Base-by-base conservation (phyloP, 306 rosid species). In the Ziziphus jujuba region DNA sequence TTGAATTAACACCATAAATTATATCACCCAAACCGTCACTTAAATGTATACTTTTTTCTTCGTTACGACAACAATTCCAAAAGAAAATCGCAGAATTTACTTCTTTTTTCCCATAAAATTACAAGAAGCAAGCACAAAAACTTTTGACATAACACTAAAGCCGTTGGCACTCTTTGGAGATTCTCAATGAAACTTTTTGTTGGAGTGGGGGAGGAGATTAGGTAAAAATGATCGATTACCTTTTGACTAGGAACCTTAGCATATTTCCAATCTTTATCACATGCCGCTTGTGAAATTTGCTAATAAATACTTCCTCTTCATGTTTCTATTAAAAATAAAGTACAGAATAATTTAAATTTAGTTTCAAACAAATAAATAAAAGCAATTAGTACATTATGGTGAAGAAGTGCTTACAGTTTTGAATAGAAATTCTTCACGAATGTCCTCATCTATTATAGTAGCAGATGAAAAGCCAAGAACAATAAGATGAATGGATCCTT, bases 391-490 rank as follows among this genome's bases (percentile, higher is more conserved):
- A 56, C 25, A 43, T 13, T n/a, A 74, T 44, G 64, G 43, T 25
- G 35, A 61, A 45, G 31, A 56, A 45, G 44, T 10, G 79, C 89
- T 70, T 77, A 88, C 97, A 51, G 45, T 71, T 77, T 73, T 88
- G 66, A 72, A 70, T 19, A 38, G 52, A 33, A 95, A 90, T 51
- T 95, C 97, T 24, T 67, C 59, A 22, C 97, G 85, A 31, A 95
- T 81, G 62, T 90, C 90, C 33, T 81, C 77, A 2, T 77, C 84
- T 0, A 77, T 45, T 71, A 95, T 84, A 28, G 82, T 49, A 3
- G 84, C 92, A 44, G 92, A 85, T 15, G 88, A 69, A 76, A 95
- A 84, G 49, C 99, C 99, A 66, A 88, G 89, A 73, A 93, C 88
- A 38, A 90, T 73, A 43, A 80, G 87, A 69, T 85, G 86, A 63